Base-by-base conservation (phyloP, 306 rosid species). In the Aeschynomene evenia region DNA sequence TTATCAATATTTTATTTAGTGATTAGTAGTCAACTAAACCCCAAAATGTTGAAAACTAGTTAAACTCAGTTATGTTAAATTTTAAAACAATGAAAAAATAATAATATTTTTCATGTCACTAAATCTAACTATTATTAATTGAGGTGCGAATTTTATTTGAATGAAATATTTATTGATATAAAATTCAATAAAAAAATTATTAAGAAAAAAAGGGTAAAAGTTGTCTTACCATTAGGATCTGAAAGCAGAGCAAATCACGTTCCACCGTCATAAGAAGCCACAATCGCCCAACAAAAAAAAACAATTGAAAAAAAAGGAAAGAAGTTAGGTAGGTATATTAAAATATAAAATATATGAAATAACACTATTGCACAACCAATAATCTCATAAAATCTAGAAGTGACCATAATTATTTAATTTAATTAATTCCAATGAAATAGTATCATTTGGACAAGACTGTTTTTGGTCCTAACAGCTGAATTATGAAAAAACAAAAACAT, bases 191-290 rank as follows among this genome's bases (percentile, higher is more conserved):
- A n/a, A n/a, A n/a, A n/a, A n/a, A n/a, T n/a, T n/a, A n/a, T n/a
- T n/a, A n/a, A n/a, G n/a, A n/a, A n/a, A n/a, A n/a, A n/a, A n/a
- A n/a, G n/a, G 43, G 15, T 26, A 20, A 23, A 19, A 20, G 20
- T 42, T 48, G 3, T 21, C 86, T 77, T 85, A 93, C 98, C 98
- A 9, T 94, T 94, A 33, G 98, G 98, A 94, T 94, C 98, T 94
- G 87, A 79, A n/a, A 67, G 80, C 77, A 80, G 70, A 59, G 74
- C 46, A 53, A 70, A 64, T 19, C 43, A 31, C 49, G 34, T 55
- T 80, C 68, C 86, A 77, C 46, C 55, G 43, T 26, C 61, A 55
- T 33, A 77, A 70, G 77, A 60, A 63, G 60, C 73, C 74, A 66
- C 14, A 64, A 57, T 28, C 42, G 68, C 6, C 76, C 58, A 50